Evolutionary conservation across 2,329 filamentous ascomycete genomes (phyloP).

Genomic region (Diaporthe vaccinii): DNA sequence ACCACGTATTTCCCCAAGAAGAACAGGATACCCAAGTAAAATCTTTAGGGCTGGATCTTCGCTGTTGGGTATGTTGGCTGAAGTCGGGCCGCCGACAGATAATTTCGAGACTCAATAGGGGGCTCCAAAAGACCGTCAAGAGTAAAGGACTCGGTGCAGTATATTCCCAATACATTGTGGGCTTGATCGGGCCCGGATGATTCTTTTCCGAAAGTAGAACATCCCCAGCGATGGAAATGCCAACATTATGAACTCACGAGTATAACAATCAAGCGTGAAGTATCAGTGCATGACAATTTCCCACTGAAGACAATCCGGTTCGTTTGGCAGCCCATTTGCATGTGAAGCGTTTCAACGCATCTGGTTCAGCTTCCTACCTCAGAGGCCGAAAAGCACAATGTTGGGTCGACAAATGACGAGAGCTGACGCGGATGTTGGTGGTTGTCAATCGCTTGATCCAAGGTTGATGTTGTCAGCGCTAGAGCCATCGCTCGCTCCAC

Average conservation of each 20-base stretch:
- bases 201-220: background rate
- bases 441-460: background rate
- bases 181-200: background rate
- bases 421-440: background rate
- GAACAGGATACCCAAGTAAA: background rate
- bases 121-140: too few species aligned
- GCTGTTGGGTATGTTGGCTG: background rate
- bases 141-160: background rate
- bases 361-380: background rate
- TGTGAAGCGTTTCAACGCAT: background rate
- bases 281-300: background rate
- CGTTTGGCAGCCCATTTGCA: background rate
- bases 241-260: background rate
- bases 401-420: background rate
- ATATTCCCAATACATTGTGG: background rate
- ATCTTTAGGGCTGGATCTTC: background rate
- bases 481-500: background rate
- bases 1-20: too few species aligned
- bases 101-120: background rate
- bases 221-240: background rate
- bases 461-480: background rate
- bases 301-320: background rate
- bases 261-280: background rate
- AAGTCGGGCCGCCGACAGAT: background rate
- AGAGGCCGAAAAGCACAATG: background rate